These are phyloP conservation scores for Hirschioporus abietinus DNA, from an alignment of 768 basidiomycete species.

Conservation along the genomic window DNA sequence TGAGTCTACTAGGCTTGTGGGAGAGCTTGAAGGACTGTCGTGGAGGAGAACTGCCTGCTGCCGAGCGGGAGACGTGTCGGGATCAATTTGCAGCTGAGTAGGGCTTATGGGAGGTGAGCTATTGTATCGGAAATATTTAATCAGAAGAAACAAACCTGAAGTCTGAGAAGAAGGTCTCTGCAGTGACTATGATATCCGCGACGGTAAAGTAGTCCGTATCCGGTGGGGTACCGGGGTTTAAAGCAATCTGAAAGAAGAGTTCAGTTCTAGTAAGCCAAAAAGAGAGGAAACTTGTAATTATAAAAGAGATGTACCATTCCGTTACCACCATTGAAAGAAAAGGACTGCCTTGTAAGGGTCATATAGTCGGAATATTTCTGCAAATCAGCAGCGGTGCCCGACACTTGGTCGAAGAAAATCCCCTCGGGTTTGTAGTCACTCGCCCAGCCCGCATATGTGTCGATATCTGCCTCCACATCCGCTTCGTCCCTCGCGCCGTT, in stretches of 20 bases:
- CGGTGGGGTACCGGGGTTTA: constrained; percentile 26
- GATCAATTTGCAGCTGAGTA: constrained; percentile 17
- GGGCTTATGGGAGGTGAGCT: constrained; percentile 11
- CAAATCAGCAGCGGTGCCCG: constrained; percentile 15
- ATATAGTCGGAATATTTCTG: constrained; percentile 22
- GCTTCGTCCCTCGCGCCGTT: constrained; percentile 18
- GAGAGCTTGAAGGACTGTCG: constrained; percentile 24
- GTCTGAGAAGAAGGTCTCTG: constrained; percentile 22
- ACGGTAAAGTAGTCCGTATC: constrained; percentile 23
- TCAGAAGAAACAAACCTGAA: constrained; percentile 23
- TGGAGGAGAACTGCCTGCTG: constrained; percentile 30
- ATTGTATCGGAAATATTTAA: not conserved
- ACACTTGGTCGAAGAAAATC: constrained; percentile 33
- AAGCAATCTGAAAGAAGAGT: constrained; percentile 16
- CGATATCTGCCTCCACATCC: constrained; percentile 23
- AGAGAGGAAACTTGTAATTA: not conserved
- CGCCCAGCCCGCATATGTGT: constrained; percentile 27
- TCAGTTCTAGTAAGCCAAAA: not conserved
- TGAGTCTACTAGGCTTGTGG: constrained; percentile 19
- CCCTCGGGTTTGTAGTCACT: constrained; percentile 26
- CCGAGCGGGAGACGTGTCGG: constrained; percentile 13
- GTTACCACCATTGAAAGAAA: constrained; percentile 6
- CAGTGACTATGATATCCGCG: constrained; percentile 26
- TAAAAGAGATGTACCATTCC: not conserved
- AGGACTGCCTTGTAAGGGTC: constrained; percentile 14